phyloP scores from a whole-genome alignment of 805 yeast species.

The Ogataea glucozyma region DNA sequence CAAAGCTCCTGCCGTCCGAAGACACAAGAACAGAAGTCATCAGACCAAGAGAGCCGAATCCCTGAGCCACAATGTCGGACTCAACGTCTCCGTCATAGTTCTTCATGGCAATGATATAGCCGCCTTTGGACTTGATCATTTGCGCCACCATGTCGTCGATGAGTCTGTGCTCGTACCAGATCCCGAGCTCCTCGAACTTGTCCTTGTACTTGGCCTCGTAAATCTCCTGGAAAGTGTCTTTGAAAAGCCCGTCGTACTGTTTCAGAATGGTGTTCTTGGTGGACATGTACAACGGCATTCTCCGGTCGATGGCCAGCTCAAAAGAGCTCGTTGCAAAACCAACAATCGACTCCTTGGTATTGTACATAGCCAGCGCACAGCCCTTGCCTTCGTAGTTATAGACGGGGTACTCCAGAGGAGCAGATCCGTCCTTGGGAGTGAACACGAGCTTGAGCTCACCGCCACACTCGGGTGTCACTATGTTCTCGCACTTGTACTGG shows the following conservation, averaged over 20 bases:
- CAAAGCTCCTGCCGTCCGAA: constrained; percentile 96
- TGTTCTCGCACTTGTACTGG: constrained; percentile 92
- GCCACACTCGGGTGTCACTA: constrained; percentile 69
- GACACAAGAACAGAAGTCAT: constrained; percentile 97
- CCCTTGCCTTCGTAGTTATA: constrained; percentile 71
- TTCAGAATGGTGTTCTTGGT: constrained; percentile 95
- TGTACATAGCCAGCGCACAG: constrained; percentile 91
- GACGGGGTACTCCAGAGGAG: constrained; percentile 56
- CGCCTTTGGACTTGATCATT: constrained; percentile 95
- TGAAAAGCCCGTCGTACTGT: constrained; percentile 92
- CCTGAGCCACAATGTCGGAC: constrained; percentile 96
- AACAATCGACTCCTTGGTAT: constrained; percentile 85
- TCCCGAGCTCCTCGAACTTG: constrained; percentile 74
- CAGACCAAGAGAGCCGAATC: constrained; percentile 93
- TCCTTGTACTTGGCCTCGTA: constrained; percentile 69
- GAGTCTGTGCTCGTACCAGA: constrained; percentile 95
- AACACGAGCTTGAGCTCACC: constrained; percentile 79
- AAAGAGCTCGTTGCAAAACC: constrained; percentile 95
- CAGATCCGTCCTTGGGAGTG: constrained; percentile 67
- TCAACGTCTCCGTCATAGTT: constrained; percentile 98
- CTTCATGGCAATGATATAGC: constrained; percentile 93
- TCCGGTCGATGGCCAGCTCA: constrained; percentile 78
- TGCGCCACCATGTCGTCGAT: constrained; percentile 99
- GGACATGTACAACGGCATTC: constrained; percentile 78
- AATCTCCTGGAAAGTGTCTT: constrained; percentile 84